Percentiles rank a stretch among this genome's conserved stretches.
These are phyloP conservation scores for Ailanthus altissimus DNA, from an alignment of 345 rosid genomes.

Conservation along the genomic window DNA sequence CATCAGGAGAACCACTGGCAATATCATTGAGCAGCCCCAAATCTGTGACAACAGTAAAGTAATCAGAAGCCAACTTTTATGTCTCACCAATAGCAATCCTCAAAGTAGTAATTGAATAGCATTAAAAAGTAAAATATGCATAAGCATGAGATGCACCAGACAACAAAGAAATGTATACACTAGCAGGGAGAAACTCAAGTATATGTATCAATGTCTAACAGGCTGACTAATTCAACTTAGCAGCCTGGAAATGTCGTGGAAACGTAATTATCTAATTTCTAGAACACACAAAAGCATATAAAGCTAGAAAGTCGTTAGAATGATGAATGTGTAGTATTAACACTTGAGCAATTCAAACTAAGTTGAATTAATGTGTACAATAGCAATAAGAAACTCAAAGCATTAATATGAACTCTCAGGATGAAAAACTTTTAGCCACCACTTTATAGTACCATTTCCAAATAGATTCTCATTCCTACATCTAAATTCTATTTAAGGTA, in stretches of 20 bases:
- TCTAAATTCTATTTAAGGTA: not conserved
- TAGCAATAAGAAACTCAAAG: constrained; percentile 7
- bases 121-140: not conserved
- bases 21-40: constrained; percentile 65
- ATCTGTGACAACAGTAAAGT: constrained; percentile 45
- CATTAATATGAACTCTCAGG: not conserved
- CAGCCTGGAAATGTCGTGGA: not conserved
- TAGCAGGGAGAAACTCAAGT: not conserved
- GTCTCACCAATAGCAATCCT: not conserved
- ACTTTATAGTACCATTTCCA: not conserved
- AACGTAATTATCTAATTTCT: not conserved
- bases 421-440: not conserved
- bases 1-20: constrained; percentile 77
- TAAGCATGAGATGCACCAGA: not conserved
- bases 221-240: not conserved
- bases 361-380: not conserved
- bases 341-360: not conserved
- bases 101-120: constrained; percentile 4
- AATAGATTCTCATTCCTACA: constrained; percentile 8
- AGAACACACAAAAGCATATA: not conserved
- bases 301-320: not conserved
- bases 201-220: not conserved
- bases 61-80: constrained; percentile 18
- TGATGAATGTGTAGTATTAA: not conserved
- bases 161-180: not conserved